Conservation (phyloP, 2,329 filamentous ascomycete species). For the Xylariaceae sp. region DNA sequence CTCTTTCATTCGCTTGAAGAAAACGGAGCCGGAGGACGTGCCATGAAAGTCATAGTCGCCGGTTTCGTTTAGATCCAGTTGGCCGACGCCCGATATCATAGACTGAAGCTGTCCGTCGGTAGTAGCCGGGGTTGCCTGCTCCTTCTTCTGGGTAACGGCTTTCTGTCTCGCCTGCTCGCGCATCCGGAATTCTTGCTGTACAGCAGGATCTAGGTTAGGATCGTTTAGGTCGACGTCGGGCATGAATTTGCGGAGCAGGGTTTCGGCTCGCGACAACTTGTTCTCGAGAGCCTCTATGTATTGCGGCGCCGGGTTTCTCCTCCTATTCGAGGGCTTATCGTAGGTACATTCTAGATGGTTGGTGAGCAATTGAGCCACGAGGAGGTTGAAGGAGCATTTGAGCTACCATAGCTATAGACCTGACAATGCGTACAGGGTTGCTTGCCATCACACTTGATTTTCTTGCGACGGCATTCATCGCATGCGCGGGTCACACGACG, state of each 20-base stretch:
- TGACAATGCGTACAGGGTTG: conserved; percentile 95
- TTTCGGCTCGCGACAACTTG: conserved; percentile 82
- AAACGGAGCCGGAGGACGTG: conserved; percentile 88
- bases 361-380: conserved; percentile 32
- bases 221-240: conserved; percentile 87
- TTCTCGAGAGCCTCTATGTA: conserved; percentile 90
- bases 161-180: conserved; percentile 58
- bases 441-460: conserved; percentile 87
- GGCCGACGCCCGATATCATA: conserved; percentile 93
- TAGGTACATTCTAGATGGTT: conserved; percentile 80
- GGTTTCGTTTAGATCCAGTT: conserved; percentile 87
- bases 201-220: conserved; percentile 77
- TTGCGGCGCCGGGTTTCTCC: conserved; percentile 88
- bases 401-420: conserved; percentile 93
- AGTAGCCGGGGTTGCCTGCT: conserved; percentile 41
- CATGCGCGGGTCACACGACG: conserved; percentile 80
- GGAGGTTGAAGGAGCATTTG: conserved; percentile 2
- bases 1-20: conserved; percentile 84
- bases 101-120: conserved; percentile 79
- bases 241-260: conserved; percentile 77
- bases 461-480: conserved; percentile 77
- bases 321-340: conserved; percentile 90
- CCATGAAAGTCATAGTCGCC: conserved; percentile 96
- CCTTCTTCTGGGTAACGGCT: conserved; percentile 48
- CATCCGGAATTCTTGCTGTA: conserved; percentile 71